These are phyloP conservation scores for Alternaria ventricosa DNA, from an alignment of 2,329 filamentous ascomycete genomes.

Conservation along the genomic window DNA sequence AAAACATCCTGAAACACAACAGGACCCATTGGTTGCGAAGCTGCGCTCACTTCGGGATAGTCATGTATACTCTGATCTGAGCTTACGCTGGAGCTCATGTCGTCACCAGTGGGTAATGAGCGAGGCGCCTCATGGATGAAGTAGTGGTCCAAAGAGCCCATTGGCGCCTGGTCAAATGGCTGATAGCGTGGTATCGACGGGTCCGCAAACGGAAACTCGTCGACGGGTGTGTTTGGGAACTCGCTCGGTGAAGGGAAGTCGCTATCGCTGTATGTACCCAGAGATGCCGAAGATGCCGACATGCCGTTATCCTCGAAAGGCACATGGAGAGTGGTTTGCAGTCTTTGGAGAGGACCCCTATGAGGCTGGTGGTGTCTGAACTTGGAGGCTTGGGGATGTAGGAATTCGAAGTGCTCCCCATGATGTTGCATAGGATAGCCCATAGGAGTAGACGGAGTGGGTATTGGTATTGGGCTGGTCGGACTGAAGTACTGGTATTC, in stretches of 20 bases:
- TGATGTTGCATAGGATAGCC: slow-evolving; percentile 50
- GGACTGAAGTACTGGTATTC: slow-evolving; percentile 47
- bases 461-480: slow-evolving; percentile 51
- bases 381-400: slow-evolving; percentile 45
- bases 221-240: slow-evolving; percentile 55
- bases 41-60: slow-evolving; percentile 50
- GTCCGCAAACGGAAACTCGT: slow-evolving; percentile 51
- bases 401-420: slow-evolving; percentile 48
- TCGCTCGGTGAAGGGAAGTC: slow-evolving; percentile 57
- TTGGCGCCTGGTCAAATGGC: slow-evolving; percentile 43
- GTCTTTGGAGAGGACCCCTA: slow-evolving; percentile 49
- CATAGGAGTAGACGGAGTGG: slow-evolving; percentile 43
- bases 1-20: slow-evolving; percentile 49
- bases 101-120: slow-evolving; percentile 47
- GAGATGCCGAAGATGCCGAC: slow-evolving; percentile 55
- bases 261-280: slow-evolving; percentile 56
- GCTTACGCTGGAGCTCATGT: slow-evolving; percentile 55
- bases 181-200: slow-evolving; percentile 47
- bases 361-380: slow-evolving; percentile 48
- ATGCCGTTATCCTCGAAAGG: slow-evolving; percentile 51
- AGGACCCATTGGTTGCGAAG: slow-evolving; percentile 43
- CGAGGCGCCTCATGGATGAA: slow-evolving; percentile 46
- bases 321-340: slow-evolving; percentile 51
- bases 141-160: slow-evolving; percentile 49
- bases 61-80: slow-evolving; percentile 55